Evolutionary conservation across 2,329 filamentous ascomycete species (phyloP), one percentile per base, ranked within the genome.

Genomic region (Nectriaceae sp.): DNA sequence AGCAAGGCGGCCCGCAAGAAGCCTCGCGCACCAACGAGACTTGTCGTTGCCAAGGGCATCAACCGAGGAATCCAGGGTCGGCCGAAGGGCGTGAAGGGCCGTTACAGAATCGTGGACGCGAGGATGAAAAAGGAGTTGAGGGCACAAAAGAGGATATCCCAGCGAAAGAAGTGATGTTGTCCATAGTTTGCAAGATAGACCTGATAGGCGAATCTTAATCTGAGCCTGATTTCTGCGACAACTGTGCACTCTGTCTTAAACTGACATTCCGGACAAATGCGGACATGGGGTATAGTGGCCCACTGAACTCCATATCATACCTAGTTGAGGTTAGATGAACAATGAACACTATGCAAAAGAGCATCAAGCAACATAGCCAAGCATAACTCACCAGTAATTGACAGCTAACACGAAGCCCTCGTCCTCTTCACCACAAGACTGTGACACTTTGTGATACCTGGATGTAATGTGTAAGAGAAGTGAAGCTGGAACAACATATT

Each of bases 61-160:
- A 97, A 97, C 70, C 87, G 85, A 59, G 93, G 90, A 64, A 85
- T 96, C 65, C 83, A 88, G 67, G 93, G 92, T 18, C 79, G 93
- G 60, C 94, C 94, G 3, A 88, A 84, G 69, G 94, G 93, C 50
- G 90, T 96, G 20, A 97, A 96, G 82, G 93, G 93, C 31, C 87
- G 90, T 59, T 99, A 99, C 70, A 96, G 96, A 78, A 96, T 99
- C 79, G 93, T 99, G 46, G 93, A 97, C 73, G 77, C 89, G 13
- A 82, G 94, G 60, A 84, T 97, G 84, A 97, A 97, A 84, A 97
- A 97, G 85, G 94, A 97, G 76, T 80, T 94, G 46, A 78, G 91
- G 67, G 91, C 88, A 2, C 80, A 93, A 71, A 96, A 96, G 83
- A 82, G 92, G 62, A 66, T 79, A 50, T 66, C 75, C 21, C 91